Conservation (phyloP, 2,329 filamentous ascomycete genomes). For the Fusarium pilosicola region DNA sequence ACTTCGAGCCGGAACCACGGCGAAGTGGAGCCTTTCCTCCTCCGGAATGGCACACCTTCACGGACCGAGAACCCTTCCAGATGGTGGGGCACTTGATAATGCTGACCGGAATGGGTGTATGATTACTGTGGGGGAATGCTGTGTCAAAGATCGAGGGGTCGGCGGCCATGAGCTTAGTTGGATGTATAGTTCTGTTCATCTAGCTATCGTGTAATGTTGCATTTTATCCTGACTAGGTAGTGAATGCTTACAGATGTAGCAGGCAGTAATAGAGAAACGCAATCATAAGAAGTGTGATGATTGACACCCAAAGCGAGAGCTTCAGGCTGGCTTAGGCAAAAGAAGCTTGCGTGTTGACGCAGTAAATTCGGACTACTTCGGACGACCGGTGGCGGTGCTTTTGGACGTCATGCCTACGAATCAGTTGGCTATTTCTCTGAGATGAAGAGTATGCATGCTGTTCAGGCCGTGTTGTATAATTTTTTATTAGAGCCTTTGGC, state of each 20-base stretch:
- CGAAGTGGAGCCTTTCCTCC: conserved; percentile 16
- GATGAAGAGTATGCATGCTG: conserved; percentile 13
- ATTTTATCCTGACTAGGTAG: neutral
- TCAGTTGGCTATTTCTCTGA: conserved; percentile 3
- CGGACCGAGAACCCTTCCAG: conserved; percentile 1
- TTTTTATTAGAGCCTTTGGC: conserved; percentile 21
- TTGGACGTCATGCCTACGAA: neutral
- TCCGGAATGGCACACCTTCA: conserved; percentile 16
- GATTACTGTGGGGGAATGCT: conserved; percentile 14
- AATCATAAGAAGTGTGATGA: neutral
- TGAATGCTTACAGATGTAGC: conserved; percentile 2
- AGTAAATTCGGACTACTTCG: neutral
- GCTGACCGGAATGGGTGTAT: conserved; percentile 2
- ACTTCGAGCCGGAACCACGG: conserved; percentile 23
- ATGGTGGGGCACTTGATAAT: neutral
- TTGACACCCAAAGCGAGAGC: neutral
- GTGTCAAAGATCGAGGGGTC: neutral
- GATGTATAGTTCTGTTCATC: neutral
- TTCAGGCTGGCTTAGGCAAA: conserved; percentile 12
- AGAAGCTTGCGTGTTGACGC: conserved; percentile 23
- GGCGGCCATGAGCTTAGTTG: neutral
- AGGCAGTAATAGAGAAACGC: conserved; percentile 35
- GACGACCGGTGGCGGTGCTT: neutral
- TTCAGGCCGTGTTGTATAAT: conserved; percentile 1
- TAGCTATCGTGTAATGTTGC: neutral